Conservation (phyloP, 495 filamentous ascomycete species). For the Pyronema domesticum region DNA sequence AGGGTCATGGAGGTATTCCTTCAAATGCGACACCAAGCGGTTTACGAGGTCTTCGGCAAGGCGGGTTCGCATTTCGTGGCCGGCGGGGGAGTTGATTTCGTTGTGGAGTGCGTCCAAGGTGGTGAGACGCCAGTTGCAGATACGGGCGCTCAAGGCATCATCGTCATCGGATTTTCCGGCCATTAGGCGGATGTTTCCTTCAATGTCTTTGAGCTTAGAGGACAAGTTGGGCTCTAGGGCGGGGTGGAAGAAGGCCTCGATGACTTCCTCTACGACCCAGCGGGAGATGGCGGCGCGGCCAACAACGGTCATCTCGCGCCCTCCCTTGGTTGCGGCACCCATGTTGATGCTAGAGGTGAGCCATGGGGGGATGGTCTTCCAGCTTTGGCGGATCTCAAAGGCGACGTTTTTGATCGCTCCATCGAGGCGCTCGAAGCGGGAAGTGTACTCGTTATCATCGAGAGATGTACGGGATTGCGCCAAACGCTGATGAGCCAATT, state of each 20-base stretch:
- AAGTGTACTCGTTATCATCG: slow-evolving; percentile 87
- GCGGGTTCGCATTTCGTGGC: slow-evolving; percentile 40
- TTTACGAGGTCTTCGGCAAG: slow-evolving; percentile 52
- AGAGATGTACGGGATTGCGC: slow-evolving; percentile 86
- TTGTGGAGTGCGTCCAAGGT: slow-evolving; percentile 81
- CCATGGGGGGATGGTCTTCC: slow-evolving; percentile 66
- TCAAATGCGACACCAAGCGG: slow-evolving; percentile 51
- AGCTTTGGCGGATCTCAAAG: slow-evolving; percentile 87
- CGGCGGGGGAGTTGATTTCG: slow-evolving; percentile 44
- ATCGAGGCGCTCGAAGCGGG: slow-evolving; percentile 78
- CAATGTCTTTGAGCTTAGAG: slow-evolving; percentile 62
- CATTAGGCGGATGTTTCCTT: slow-evolving; percentile 69
- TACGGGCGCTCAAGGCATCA: slow-evolving; percentile 69
- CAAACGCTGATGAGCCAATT: slow-evolving; percentile 83
- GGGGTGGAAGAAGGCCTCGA: slow-evolving; percentile 83
- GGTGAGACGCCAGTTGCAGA: slow-evolving; percentile 82
- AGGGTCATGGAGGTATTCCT: slow-evolving; percentile 55
- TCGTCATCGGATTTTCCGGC: slow-evolving; percentile 67
- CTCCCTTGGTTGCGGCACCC: slow-evolving; percentile 63
- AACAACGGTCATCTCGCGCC: slow-evolving; percentile 91
- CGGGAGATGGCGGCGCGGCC: slow-evolving; percentile 77
- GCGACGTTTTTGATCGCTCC: slow-evolving; percentile 89
- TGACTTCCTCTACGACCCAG: slow-evolving; percentile 83
- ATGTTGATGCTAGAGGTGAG: slow-evolving; percentile 58
- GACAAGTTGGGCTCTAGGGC: slow-evolving; percentile 59